Evolutionary conservation across 139 green algal species (phyloP).

Genomic region (Tetradesmus lagerheimii): DNA sequence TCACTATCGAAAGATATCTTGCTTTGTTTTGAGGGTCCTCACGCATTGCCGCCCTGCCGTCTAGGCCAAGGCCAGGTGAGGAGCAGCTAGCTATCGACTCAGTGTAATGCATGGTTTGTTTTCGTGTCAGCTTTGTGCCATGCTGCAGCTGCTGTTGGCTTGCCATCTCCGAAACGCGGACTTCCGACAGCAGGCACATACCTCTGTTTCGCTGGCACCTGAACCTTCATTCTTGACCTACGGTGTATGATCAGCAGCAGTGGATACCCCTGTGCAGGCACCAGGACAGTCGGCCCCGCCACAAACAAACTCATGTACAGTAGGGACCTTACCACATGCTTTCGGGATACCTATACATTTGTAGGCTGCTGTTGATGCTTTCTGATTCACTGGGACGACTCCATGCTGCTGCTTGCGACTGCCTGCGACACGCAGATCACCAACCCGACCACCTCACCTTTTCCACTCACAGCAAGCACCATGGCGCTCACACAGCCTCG

Average conservation of each 20-base stretch:
- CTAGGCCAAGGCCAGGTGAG: neutral
- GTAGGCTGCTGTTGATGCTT: neutral
- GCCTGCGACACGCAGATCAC: constrained; percentile 18
- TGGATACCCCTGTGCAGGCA: neutral
- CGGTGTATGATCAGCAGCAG: neutral
- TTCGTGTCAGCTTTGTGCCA: neutral
- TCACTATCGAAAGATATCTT: neutral
- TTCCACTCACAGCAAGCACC: neutral
- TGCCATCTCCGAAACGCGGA: neutral
- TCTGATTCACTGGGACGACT: neutral
- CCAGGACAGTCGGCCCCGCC: too few species aligned
- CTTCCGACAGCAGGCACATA: neutral
- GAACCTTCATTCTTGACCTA: neutral
- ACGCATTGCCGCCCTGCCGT: neutral
- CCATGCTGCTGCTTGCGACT: neutral
- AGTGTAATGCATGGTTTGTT: neutral
- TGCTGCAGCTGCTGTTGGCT: neutral
- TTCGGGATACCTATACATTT: neutral
- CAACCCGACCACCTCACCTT: neutral
- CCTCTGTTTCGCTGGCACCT: too few species aligned
- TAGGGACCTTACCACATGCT: neutral
- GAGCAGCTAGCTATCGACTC: neutral
- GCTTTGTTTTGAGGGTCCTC: neutral
- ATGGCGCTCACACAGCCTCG: constrained; percentile 38
- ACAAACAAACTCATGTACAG: neutral